Evolutionary conservation across 1,284 basidiomycete species (phyloP).

Genomic region (Leccinum pachyderme): DNA sequence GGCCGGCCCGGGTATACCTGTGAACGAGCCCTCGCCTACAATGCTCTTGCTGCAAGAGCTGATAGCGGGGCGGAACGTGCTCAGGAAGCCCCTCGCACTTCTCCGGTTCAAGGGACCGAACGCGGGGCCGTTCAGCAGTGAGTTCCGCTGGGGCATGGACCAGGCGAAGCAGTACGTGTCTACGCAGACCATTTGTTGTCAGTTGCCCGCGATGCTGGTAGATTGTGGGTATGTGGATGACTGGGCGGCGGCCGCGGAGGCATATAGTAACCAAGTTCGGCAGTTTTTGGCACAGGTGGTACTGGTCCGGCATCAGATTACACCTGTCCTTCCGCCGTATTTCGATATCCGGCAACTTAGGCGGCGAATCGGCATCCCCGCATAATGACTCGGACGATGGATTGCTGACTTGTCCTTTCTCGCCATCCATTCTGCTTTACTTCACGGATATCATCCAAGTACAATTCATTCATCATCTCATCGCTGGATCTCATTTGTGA

Average conservation of each 20-base stretch:
- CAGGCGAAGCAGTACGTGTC: constrained; percentile 28
- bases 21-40: constrained; percentile 32
- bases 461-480: neutral
- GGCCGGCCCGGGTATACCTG: constrained; percentile 17
- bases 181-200: constrained; percentile 26
- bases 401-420: neutral
- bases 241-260: constrained; percentile 32
- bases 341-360: constrained; percentile 35
- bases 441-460: constrained; percentile 1
- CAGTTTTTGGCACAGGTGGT: constrained; percentile 34
- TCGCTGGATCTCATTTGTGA: neutral
- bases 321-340: constrained; percentile 32
- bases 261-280: constrained; percentile 29
- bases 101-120: constrained; percentile 35
- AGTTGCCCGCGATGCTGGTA: constrained; percentile 17
- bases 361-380: constrained; percentile 26
- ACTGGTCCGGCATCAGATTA: constrained; percentile 31
- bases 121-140: constrained; percentile 26
- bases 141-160: constrained; percentile 32
- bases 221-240: constrained; percentile 30
- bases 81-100: constrained; percentile 23
- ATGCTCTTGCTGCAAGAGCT: constrained; percentile 33
- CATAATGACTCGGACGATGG: constrained; percentile 8
- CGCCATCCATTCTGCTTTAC: neutral
- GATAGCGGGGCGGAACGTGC: constrained; percentile 19